Base-by-base conservation (phyloP, 1,139 yeast genomes). In the Torulaspora pretoriensis region DNA sequence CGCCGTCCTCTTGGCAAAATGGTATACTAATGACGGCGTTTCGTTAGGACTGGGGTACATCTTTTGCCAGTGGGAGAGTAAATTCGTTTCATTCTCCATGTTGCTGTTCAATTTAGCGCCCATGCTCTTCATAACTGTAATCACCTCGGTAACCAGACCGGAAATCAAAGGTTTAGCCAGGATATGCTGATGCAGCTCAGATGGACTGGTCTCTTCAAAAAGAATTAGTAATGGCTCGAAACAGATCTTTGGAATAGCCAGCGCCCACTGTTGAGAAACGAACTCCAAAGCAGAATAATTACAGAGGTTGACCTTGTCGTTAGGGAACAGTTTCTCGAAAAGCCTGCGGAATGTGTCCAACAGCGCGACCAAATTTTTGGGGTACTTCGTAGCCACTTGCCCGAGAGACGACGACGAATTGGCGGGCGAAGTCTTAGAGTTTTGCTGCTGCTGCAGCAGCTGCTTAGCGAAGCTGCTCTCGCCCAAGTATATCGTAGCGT, bases 141-240 rank as follows among this genome's bases (percentile, higher is more conserved):
- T 75, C 38, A 86, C 68, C 67, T 89, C 97, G 41, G 77, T 74
- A 49, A 87, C 78, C 35, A 87, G 69, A 1, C 97, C 97, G 10
- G 87, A 76, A 25, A 87, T 75, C 51, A 89, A 72, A 6, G 97
- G 97, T 60, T 85, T 86, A 37, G 95, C 90, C 48, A 88, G 71
- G 36, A 88, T 83, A 63, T 86, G 88, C 30, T 72, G 67, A 17
- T 75, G 68, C 44, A 89, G 70, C 39, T 73, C 68, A 29, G 69
- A 68, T 1, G 95, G 88, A 54, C 70, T 73, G 5, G 82, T 77
- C 46, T 79, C 75, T 63, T 88, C 96, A 55, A 89, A 80, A 17
- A 87, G 64, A 28, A 88, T 73, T 38, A 87, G 70, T 38, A 89
- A 68, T 2, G 95, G 89, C 63, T 83, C 86, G 60, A 88, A 80